phyloP scores from a whole-genome alignment of 2,329 filamentous ascomycete genomes.

The Piedraia hortae region DNA sequence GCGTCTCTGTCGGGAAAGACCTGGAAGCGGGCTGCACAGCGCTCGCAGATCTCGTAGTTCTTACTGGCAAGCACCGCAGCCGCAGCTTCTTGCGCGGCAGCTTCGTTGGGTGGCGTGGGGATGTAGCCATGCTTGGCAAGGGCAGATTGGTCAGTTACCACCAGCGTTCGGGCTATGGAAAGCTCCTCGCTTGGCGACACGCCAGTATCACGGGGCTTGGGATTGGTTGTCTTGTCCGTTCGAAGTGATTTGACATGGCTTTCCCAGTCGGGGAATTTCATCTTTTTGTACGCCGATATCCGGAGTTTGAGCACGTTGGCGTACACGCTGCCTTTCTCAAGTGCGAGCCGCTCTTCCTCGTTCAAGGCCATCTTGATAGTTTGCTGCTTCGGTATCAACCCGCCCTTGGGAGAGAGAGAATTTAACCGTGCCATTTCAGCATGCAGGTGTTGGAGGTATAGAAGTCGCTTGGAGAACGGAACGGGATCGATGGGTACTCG shows the following conservation, averaged over 20 bases:
- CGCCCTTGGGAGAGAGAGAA: too few species aligned
- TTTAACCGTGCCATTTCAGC: constrained; percentile 40
- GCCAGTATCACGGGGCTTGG: constrained; percentile 34
- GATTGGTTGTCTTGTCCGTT: not conserved
- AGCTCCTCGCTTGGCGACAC: constrained; percentile 41
- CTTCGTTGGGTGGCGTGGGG: constrained; percentile 32
- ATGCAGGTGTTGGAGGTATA: constrained; percentile 32
- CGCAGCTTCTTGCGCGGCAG: constrained; percentile 37
- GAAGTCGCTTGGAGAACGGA: constrained; percentile 10
- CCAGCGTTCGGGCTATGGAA: constrained; percentile 28
- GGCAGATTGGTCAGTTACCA: constrained; percentile 30
- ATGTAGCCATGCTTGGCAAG: constrained; percentile 55
- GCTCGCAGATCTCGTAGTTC: constrained; percentile 71
- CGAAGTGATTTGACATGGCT: constrained; percentile 6
- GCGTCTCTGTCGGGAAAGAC: constrained; percentile 67
- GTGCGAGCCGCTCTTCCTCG: constrained; percentile 50
- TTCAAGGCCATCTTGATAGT: constrained; percentile 43
- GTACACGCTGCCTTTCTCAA: constrained; percentile 43
- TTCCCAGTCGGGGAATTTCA: constrained; percentile 45
- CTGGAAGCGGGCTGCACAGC: constrained; percentile 65
- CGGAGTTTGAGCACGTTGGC: constrained; percentile 59
- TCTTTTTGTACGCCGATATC: constrained; percentile 48
- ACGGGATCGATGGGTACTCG: constrained; percentile 26
- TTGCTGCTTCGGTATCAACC: constrained; percentile 1
- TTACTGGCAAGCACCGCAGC: constrained; percentile 36